Base-by-base conservation (phyloP, 805 yeast species). In the Suhomyces canberraensis region DNA sequence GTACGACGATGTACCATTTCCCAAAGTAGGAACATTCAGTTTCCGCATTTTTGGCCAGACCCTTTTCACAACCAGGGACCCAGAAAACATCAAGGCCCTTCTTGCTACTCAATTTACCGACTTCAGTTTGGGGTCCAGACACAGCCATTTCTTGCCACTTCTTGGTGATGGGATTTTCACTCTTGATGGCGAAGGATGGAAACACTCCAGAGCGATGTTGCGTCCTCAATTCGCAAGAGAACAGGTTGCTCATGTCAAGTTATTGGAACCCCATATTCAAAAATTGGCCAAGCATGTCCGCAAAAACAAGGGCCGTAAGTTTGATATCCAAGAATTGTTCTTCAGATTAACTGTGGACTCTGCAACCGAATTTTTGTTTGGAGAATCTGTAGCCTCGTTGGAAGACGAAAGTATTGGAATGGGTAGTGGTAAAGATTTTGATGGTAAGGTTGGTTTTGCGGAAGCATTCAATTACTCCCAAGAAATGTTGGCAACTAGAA, bases 161-260 rank as follows among this genome's bases (percentile, higher is more conserved):
- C 52, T 66, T 24, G 72, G 72, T 5, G 70, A 67, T 41, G 73
- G 73, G 16, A 65, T 66, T 29, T 67, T 67, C 47, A 67, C 73
- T 6, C 52, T 66, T 42, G 72, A 66, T 41, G 61, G 63, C 15
- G 56, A 52, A 38, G 73, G 71, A 8, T 67, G 73, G 73, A 65
- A 66, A 44, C 64, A 61, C 42, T 60, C 69, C 7, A 46, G 73
- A 40, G 58, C 69, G 15, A 61, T 67, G 72, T 58, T 66, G 42
- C 57, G 71, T 42, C 73, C 73, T 2, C 71, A 67, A 42, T 67
- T 67, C 44, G 64, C 70, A 9, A 54, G 70, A 50, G 72, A 65
- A 37, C 69, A 67, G 45, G 61, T 66, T 36, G 60, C 69, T 6
- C 71, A 67, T 37, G 69, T 66, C 13, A 50, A 55, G 36, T 16